A percentile compares a stretch with the other conserved stretches of the same genome.
Evolutionary conservation across 208 protist species (phyloP).

Genomic region (Sergeia podlipaevii): DNA sequence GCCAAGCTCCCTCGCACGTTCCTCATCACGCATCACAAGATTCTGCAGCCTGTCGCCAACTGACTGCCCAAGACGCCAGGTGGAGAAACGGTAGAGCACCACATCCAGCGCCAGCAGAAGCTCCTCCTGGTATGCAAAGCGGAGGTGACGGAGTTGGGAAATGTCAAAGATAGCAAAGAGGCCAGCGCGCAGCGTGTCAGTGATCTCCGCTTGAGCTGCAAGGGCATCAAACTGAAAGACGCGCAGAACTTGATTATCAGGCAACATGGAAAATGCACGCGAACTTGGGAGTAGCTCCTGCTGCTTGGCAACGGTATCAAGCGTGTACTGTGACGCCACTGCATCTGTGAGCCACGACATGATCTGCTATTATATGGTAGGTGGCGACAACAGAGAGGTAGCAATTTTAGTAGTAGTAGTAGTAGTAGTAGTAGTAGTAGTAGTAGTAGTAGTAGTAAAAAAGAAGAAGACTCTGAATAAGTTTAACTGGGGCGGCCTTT

Average conservation of each 20-base stretch:
- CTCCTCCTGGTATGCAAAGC: constrained; percentile 82
- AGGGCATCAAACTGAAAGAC: constrained; percentile 81
- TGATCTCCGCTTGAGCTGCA: constrained; percentile 65
- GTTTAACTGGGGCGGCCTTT: too few relatives aligned
- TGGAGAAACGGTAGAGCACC: constrained; percentile 68
- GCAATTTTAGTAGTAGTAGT: background rate
- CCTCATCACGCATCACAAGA: constrained; percentile 78
- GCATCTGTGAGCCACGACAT: constrained; percentile 74
- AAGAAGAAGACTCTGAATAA: too few relatives aligned
- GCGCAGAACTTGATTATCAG: constrained; percentile 72
- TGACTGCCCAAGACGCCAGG: constrained; percentile 65
- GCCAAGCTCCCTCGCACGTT: constrained; percentile 36
- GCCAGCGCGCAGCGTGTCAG: constrained; percentile 62
- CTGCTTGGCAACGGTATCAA: constrained; percentile 82
- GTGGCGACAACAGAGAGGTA: constrained; percentile 12
- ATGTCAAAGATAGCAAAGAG: constrained; percentile 74
- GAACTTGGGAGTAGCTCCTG: constrained; percentile 60
- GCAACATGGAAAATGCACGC: constrained; percentile 64
- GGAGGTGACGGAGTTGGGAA: constrained; percentile 47
- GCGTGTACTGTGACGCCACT: constrained; percentile 51
- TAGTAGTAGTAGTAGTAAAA: too few relatives aligned
- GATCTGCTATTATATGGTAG: too few relatives aligned
- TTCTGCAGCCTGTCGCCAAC: constrained; percentile 84
- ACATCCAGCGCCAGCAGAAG: constrained; percentile 59
- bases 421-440: too few relatives aligned